Percentiles rank a stretch among this genome's conserved stretches.
These are phyloP conservation scores for Cyanophora paradoxa DNA, from an alignment of 78 protist species.

Conservation along the genomic window DNA sequence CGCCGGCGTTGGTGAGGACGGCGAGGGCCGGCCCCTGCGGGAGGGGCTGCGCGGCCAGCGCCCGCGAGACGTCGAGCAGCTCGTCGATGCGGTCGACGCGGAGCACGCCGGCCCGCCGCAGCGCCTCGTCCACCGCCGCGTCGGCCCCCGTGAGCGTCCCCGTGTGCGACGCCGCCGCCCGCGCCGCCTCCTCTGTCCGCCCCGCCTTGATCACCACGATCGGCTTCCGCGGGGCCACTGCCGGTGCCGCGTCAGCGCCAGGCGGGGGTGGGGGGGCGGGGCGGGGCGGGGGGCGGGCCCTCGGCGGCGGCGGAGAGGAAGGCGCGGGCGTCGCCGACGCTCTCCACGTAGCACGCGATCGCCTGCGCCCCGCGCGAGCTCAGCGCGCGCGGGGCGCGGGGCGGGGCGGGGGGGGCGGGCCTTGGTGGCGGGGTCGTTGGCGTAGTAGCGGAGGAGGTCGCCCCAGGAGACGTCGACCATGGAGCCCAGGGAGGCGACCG, in stretches of 20 bases:
- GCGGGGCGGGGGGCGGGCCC: no score
- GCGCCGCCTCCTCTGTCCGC: slow-evolving; percentile 10
- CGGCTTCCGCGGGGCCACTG: slow-evolving; percentile 20
- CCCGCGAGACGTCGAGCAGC: not conserved
- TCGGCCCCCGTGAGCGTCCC: slow-evolving; percentile 26
- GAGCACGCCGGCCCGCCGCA: not conserved
- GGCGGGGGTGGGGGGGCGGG: no score
- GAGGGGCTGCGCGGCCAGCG: not conserved
- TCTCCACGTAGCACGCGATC: slow-evolving; percentile 13
- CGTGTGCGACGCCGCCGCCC: no score
- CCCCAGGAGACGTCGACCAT: slow-evolving; percentile 9
- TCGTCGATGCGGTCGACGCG: not conserved
- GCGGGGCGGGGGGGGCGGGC: no score
- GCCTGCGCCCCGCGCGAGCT: slow-evolving; percentile 3
- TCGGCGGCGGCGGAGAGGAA: no score
- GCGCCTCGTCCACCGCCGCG: not conserved
- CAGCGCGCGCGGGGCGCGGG: not conserved
- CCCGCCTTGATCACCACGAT: slow-evolving; percentile 27
- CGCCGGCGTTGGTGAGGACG: not conserved
- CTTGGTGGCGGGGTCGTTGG: not conserved
- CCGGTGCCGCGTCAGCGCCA: no score
- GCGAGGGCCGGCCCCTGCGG: not conserved
- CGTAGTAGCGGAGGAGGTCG: not conserved
- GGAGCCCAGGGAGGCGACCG: slow-evolving; percentile 12
- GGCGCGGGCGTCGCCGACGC: slow-evolving; percentile 9